Conservation (phyloP, 345 rosid genomes). For the Boechera divaricarpa region DNA sequence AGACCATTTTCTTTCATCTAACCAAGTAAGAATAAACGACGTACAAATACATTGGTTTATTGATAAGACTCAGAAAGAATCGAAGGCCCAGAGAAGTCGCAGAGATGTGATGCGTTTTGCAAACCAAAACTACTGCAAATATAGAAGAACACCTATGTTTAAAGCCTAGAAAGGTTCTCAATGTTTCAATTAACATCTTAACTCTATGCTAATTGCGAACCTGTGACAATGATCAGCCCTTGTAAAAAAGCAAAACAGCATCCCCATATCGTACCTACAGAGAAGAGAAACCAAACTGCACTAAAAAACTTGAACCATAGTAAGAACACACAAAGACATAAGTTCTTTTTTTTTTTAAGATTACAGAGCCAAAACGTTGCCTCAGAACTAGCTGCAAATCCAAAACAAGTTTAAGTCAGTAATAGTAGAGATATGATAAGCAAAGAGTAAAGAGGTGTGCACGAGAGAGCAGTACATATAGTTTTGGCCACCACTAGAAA, state of each 20-base stretch:
- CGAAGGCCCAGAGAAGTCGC: neutral
- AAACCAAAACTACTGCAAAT: constrained; percentile 11
- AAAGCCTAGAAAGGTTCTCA: neutral
- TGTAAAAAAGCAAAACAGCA: constrained; percentile 10
- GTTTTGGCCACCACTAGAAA: constrained; percentile 13
- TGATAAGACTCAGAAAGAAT: neutral
- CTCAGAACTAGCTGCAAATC: constrained; percentile 48
- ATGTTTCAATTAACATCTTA: neutral
- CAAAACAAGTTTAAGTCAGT: constrained; percentile 47
- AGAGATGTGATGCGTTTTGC: neutral
- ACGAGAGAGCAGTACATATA: constrained; percentile 30
- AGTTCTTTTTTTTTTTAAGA: neutral
- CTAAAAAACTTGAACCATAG: constrained; percentile 18
- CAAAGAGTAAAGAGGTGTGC: constrained; percentile 2
- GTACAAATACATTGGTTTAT: constrained; percentile 2
- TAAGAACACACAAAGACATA: constrained; percentile 19
- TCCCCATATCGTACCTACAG: constrained; percentile 34
- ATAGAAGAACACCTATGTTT: neutral
- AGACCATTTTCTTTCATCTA: constrained; percentile 3
- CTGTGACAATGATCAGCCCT: constrained; percentile 20
- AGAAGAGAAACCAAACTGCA: constrained; percentile 31
- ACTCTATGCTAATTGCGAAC: constrained; percentile 5
- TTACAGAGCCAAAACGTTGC: constrained; percentile 44
- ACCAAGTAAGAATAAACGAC: neutral
- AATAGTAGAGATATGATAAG: neutral